phyloP scores from a whole-genome alignment of 495 filamentous ascomycete species.

The Friedmanniomyces simplex region DNA sequence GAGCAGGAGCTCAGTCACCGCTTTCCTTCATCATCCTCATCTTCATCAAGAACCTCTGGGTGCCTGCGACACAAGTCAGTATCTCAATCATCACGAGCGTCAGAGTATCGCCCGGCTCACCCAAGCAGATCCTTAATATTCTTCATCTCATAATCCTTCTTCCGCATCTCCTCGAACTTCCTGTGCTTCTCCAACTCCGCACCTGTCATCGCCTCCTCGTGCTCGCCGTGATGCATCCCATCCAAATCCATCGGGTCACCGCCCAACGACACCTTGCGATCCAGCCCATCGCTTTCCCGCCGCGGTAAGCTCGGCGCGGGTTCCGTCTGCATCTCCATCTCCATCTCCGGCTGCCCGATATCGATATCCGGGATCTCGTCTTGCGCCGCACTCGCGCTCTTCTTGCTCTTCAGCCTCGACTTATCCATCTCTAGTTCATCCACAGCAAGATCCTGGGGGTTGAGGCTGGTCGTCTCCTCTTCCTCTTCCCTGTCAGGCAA shows the following conservation, averaged over 20 bases:
- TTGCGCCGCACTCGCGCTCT: slow-evolving; percentile 30
- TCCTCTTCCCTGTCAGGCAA: slow-evolving; percentile 64
- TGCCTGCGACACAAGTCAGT: slow-evolving; percentile 21
- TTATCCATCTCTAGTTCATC: slow-evolving; percentile 58
- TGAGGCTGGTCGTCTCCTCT: slow-evolving; percentile 50
- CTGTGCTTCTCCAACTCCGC: slow-evolving; percentile 84
- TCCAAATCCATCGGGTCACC: slow-evolving; percentile 45
- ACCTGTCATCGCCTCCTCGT: slow-evolving; percentile 50
- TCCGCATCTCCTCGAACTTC: slow-evolving; percentile 80
- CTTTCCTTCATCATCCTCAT: slow-evolving; percentile 17
- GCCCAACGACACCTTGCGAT: slow-evolving; percentile 72
- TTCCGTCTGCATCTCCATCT: slow-evolving; percentile 38
- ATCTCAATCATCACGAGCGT: background rate
- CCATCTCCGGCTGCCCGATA: slow-evolving; percentile 80
- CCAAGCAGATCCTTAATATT: slow-evolving; percentile 83
- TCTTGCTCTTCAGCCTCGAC: slow-evolving; percentile 8
- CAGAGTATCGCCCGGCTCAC: slow-evolving; percentile 35
- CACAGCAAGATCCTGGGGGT: slow-evolving; percentile 48
- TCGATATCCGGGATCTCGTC: slow-evolving; percentile 87
- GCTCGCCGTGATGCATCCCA: slow-evolving; percentile 37
- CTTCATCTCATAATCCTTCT: slow-evolving; percentile 98
- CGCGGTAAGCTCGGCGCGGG: slow-evolving; percentile 20
- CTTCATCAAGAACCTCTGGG: slow-evolving; percentile 27
- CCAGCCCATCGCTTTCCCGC: slow-evolving; percentile 41
- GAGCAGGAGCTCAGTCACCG: background rate